Evolutionary conservation across 2,329 filamentous ascomycete species (phyloP), one percentile per base, ranked within the genome.

Genomic region (Stemphylium lycopersici): DNA sequence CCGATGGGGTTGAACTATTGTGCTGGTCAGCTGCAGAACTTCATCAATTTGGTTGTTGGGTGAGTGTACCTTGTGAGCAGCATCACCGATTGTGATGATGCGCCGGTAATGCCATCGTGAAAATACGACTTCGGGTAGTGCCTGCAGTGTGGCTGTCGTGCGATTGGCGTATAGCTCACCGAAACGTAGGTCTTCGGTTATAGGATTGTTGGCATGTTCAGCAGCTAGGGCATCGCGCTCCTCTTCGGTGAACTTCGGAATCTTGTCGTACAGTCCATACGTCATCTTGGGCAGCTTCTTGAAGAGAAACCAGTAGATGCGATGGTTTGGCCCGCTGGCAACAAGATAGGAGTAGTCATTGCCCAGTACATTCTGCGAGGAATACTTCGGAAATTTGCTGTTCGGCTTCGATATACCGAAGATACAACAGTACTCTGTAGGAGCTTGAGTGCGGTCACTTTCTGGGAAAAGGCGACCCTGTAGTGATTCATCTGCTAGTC

Each of bases 41-140:
- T 1, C 1, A 6, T 24, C 22, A 24, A 24, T 24, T 7, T 6
- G 3, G 6, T 6, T 24, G 22, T 24, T 15, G 11, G 5, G 24
- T 5, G 4, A 3, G 18, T 26, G 2, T 59, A 73, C 75, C 71
- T 79, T 80, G 54, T 80, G 78, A 4, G 71, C 74, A 0, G 77
- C 66, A 34, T 61, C 48, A 1, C 55, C 55, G 16, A 61, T 51
- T 3, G 49, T 58, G 12, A 56, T 54, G 3, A 62, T 80, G 72
- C 78, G 62, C 10, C 68, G 63, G 51, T 69, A 77, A 45, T 75
- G 69, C 73, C 77, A 79, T n/a, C 68, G 63, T 11, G 71, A 54
- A 24, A 76, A 73, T 0, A 76, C 70, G 41, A 71, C 71, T 48
- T 78, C 76, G 13, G 74, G 67, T 15, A 77, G 31, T 49, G 52